These are phyloP conservation scores for Fusarium tupiense DNA, from an alignment of 2,329 filamentous ascomycete genomes.

Conservation along the genomic window DNA sequence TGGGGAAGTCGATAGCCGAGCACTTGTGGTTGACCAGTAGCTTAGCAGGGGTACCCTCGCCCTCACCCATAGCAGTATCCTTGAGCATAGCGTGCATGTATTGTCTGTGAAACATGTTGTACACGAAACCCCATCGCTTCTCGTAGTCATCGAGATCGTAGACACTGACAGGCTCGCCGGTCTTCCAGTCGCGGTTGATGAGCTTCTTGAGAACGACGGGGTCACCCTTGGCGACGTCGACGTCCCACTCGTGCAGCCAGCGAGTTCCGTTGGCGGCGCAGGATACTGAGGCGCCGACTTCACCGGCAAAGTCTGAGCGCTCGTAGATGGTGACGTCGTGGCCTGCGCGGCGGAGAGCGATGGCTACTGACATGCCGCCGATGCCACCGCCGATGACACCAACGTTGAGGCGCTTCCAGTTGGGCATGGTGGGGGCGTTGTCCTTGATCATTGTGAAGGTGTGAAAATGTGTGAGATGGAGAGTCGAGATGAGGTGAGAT, in stretches of 20 bases:
- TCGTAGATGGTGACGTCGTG: conserved; percentile 71
- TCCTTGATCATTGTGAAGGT: conserved; percentile 26
- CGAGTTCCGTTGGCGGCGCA: conserved; percentile 76
- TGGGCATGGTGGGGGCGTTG: conserved; percentile 23
- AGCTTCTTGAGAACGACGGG: conserved; percentile 72
- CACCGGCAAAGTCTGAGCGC: conserved; percentile 71
- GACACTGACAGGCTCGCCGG: conserved; percentile 71
- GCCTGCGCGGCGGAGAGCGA: conserved; percentile 58
- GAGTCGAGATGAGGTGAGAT: not conserved
- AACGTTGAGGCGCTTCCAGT: conserved; percentile 58
- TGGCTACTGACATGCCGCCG: conserved; percentile 58
- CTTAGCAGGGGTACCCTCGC: conserved; percentile 62
- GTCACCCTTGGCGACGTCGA: conserved; percentile 71
- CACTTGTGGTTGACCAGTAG: conserved; percentile 67
- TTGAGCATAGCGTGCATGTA: conserved; percentile 75
- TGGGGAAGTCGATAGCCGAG: conserved; percentile 61
- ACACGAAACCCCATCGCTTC: conserved; percentile 69
- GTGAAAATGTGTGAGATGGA: not conserved
- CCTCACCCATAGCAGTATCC: conserved; percentile 65
- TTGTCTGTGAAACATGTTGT: conserved; percentile 76
- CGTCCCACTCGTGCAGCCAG: conserved; percentile 75
- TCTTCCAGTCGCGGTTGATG: conserved; percentile 77
- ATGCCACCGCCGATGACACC: conserved; percentile 60
- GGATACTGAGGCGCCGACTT: conserved; percentile 73
- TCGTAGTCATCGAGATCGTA: conserved; percentile 74